Base-by-base conservation (phyloP, 2,329 filamentous ascomycete species). In the Nannizziopsis arthrosporioides region DNA sequence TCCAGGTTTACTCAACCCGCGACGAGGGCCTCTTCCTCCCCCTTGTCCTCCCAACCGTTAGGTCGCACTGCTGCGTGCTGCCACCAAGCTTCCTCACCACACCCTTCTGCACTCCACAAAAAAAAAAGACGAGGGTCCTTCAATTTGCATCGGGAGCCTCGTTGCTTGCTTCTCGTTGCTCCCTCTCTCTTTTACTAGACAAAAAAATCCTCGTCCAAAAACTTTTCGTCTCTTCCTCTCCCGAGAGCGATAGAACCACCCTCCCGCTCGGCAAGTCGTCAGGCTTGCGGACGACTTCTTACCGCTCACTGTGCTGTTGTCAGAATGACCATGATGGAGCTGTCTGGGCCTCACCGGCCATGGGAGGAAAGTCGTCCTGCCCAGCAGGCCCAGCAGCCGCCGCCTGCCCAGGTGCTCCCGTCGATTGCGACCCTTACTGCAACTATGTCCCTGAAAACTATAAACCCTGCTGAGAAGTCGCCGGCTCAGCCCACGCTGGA, bases 381-480 rank as follows among this genome's bases (percentile, higher is more conserved):
- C 44, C 62, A 66, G 34, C 65, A 67, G 31, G 61, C 62, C 19
- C 58, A 63, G 7, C 68, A 70, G 53, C 69, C 68, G 10, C 61
- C 63, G 12, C n/a, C 17, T 14, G 55, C 61, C 6, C 68, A 70
- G 52, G 70, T 68, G 6, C 61, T 72, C 1, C 69, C 69, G 7
- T 71, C 69, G 4, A 72, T 72, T 50, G 68, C 68, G 32, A 71
- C 69, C 7, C 57, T 72, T 36, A 72, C 69, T 2, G 66, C 66
- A n/a, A 67, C 60, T 46, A 68, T 72, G 59, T 63, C 60, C 38
- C 55, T 55, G 42, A 55, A 58, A 15, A 50, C 51, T 9, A 45
- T 58, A 36, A 55, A 58, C 34, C 52, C 63, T 2, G 56, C 65
- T 1, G 69, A 72, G 50, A 69, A 70, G 52, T 67, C 64, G 0